Percentiles rank a stretch among this genome's conserved stretches.
phyloP scores from a whole-genome alignment of 768 basidiomycete species.

The Candolleomyces eurysporus region DNA sequence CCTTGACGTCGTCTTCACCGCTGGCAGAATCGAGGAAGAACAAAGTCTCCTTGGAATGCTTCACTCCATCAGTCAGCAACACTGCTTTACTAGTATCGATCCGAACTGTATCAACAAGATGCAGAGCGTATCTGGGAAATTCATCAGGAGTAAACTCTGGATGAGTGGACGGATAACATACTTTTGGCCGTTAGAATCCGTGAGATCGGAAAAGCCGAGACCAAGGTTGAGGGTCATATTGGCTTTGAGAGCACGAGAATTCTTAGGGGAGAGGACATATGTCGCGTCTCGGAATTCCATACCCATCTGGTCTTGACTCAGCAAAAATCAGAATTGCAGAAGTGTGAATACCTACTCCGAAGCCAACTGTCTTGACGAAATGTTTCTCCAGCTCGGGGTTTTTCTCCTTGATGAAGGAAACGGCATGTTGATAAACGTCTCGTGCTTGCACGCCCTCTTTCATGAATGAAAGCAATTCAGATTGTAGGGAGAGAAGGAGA shows the following conservation, averaged over 20 bases:
- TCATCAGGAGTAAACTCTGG: conserved; percentile 3
- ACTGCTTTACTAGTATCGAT: conserved; percentile 63
- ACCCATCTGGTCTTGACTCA: conserved; percentile 62
- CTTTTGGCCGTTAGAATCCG: conserved; percentile 78
- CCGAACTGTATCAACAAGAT: conserved; percentile 86
- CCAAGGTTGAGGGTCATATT: conserved; percentile 87
- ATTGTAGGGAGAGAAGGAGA: conserved; percentile 74
- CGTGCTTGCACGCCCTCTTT: conserved; percentile 75
- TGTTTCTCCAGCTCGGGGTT: conserved; percentile 79
- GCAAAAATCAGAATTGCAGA: not conserved
- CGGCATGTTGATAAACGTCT: conserved; percentile 79
- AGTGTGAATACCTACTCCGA: conserved; percentile 57
- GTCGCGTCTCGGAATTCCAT: conserved; percentile 92
- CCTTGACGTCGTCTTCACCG: conserved; percentile 57
- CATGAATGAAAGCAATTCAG: conserved; percentile 70
- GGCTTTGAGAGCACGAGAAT: conserved; percentile 61
- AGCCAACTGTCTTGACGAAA: conserved; percentile 88
- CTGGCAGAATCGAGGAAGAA: conserved; percentile 75
- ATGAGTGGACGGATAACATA: conserved; percentile 24
- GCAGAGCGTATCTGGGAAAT: conserved; percentile 71
- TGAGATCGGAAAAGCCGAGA: conserved; percentile 82
- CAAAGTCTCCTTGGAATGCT: conserved; percentile 80
- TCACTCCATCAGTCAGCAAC: conserved; percentile 82
- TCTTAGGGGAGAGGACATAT: conserved; percentile 83
- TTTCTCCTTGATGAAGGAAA: conserved; percentile 70